Evolutionary conservation across 164 flowering plant species (phyloP).

Genomic region (Brasenia schreberi): DNA sequence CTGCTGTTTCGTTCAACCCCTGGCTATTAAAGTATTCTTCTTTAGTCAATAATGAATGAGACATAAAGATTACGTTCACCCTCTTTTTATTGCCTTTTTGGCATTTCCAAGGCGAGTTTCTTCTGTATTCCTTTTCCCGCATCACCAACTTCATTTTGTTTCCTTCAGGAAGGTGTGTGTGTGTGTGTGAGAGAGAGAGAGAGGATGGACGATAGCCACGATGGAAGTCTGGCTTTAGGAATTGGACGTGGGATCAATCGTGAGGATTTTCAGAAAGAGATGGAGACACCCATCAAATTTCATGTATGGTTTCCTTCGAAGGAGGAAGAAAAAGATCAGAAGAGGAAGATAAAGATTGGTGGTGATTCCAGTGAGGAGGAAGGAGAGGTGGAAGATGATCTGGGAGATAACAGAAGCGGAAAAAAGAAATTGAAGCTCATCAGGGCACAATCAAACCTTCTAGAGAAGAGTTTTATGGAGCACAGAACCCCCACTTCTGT

Average conservation of each 20-base stretch:
- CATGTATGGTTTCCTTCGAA: slow-evolving; percentile 11
- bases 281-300: slow-evolving; percentile 4
- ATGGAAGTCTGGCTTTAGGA: slow-evolving; percentile 9
- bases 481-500: slow-evolving; percentile 42
- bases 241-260: slow-evolving; percentile 4
- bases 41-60: neutral
- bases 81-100: neutral
- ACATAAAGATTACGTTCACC: neutral
- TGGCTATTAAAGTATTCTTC: neutral
- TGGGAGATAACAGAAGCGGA: neutral
- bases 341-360: neutral
- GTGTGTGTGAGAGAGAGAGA: neutral
- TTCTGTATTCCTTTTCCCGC: too few relatives aligned
- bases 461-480: slow-evolving; percentile 33
- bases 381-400: slow-evolving; percentile 5
- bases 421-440: slow-evolving; percentile 32
- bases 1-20: neutral
- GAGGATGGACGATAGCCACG: slow-evolving; percentile 6
- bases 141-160: too few relatives aligned
- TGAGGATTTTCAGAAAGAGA: neutral
- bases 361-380: slow-evolving; percentile 5
- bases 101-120: neutral
- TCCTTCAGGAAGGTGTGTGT: too few relatives aligned
- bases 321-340: slow-evolving; percentile 3
- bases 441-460: slow-evolving; percentile 25